Evolutionary conservation across 2,329 filamentous ascomycete species (phyloP).

Genomic region (Fusarium sp.): DNA sequence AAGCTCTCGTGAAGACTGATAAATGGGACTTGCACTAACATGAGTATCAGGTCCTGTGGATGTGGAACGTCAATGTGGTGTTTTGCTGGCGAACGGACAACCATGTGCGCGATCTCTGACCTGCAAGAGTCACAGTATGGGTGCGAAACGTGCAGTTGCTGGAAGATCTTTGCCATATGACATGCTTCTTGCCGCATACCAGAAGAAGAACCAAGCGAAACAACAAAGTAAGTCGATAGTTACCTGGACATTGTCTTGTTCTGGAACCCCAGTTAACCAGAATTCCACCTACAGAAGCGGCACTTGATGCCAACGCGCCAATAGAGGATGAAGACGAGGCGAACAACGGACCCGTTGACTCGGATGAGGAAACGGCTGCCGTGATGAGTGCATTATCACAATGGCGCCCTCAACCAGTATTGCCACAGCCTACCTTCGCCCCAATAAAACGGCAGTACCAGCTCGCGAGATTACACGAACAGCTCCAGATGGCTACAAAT

Average conservation of each 20-base stretch:
- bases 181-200: constrained; percentile 87
- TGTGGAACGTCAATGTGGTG: constrained; percentile 93
- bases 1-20: constrained; percentile 21
- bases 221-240: constrained; percentile 81
- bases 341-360: constrained; percentile 86
- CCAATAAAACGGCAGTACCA: constrained; percentile 75
- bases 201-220: constrained; percentile 99
- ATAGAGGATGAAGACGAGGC: constrained; percentile 87
- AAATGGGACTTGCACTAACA: constrained; percentile 30
- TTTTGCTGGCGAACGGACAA: constrained; percentile 84
- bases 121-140: constrained; percentile 97
- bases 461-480: constrained; percentile 72
- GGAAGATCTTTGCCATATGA: constrained; percentile 91
- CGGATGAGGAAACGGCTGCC: constrained; percentile 90
- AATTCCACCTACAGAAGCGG: constrained; percentile 71
- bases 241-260: neutral
- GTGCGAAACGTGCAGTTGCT: constrained; percentile 88
- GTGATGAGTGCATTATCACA: constrained; percentile 86
- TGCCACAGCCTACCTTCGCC: constrained; percentile 72
- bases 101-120: constrained; percentile 90
- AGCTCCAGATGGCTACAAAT: constrained; percentile 75
- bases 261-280: constrained; percentile 26
- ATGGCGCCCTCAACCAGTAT: constrained; percentile 82
- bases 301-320: constrained; percentile 93
- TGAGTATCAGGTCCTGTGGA: constrained; percentile 78